Percentiles rank a stretch among this genome's conserved stretches.
Conservation (phyloP, 495 filamentous ascomycete species). For the Talaromyces liani region DNA sequence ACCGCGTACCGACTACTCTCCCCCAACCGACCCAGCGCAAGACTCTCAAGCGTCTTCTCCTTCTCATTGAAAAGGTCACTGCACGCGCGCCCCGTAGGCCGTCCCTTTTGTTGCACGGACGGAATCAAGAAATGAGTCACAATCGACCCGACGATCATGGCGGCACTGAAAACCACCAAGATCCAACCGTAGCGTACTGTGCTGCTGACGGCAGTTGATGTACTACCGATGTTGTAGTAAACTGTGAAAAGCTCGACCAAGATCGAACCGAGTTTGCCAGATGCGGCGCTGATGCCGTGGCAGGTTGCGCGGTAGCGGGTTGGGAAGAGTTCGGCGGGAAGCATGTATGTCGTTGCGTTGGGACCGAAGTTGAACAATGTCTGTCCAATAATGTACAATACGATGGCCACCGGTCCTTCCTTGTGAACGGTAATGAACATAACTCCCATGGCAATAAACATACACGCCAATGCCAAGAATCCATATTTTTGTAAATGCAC, state of each 20-base stretch:
- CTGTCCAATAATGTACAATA: slow-evolving; percentile 22
- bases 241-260: slow-evolving; percentile 30
- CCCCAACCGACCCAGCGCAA: slow-evolving; percentile 32
- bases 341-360: slow-evolving; percentile 32
- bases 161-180: slow-evolving; percentile 36
- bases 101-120: slow-evolving; percentile 20
- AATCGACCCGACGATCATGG: slow-evolving; percentile 38
- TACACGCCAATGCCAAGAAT: slow-evolving; percentile 27
- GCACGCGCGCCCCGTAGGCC: background rate
- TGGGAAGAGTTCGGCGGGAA: slow-evolving; percentile 41
- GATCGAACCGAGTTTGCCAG: slow-evolving; percentile 40
- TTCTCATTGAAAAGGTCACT: slow-evolving; percentile 30
- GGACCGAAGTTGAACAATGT: slow-evolving; percentile 28
- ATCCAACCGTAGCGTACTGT: slow-evolving; percentile 36
- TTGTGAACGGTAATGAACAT: slow-evolving; percentile 13
- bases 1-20: slow-evolving; percentile 32
- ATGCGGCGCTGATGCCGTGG: slow-evolving; percentile 36
- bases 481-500: slow-evolving; percentile 40
- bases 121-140: slow-evolving; percentile 42
- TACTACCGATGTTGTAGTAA: slow-evolving; percentile 29
- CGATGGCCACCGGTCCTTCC: slow-evolving; percentile 10
- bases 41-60: slow-evolving; percentile 33
- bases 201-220: slow-evolving; percentile 20
- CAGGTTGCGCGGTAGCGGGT: slow-evolving; percentile 38
- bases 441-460: slow-evolving; percentile 17